Base-by-base conservation (phyloP, 2,329 filamentous ascomycete genomes). In the Colletotrichum neosansevieriae region DNA sequence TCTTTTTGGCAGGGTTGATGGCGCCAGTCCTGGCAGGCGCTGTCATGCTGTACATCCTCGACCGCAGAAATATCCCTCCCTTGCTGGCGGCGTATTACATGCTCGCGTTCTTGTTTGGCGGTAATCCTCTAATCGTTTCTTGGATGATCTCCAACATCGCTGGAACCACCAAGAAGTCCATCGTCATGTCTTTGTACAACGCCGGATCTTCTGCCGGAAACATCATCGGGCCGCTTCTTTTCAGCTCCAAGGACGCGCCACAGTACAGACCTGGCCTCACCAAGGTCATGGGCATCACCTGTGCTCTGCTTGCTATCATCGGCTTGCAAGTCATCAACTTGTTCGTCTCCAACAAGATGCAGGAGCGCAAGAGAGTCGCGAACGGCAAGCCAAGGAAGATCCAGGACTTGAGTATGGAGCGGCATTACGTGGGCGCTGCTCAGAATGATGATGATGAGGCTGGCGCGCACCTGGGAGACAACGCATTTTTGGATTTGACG, bases 81-180 rank as follows among this genome's bases (percentile, higher is more conserved):
- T 78, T 91, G 2, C 80, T 92, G 2, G 84, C 82, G 0, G 89
- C 85, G 0, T 92, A 91, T 76, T 92, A 92, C 72, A 80, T 92
- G 2, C 82, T 91, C 0, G 86, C 88, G 0, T 92, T 91, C 75
- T 79, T 92, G 9, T 92, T 89, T 69, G 88, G 88, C 1, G 87
- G 85, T 1, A 91, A 90, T 72, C 89, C 89, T 0, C 79, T 92
- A 10, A 86, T 91, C 29, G 86, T 92, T 0, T 85, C 87, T 0
- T 93, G 90, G 90, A 89, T 92, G 65, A 84, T 92, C 6, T 88
- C 86, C 7, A 92, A 92, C 75, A 91, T 89, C 0, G 90, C 83
- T 0, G 91, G 90, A 6, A 87, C 85, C 15, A 91, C 89, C 3
- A 92, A 92, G 77, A 90, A 90, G 74, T 88, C 88, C 0, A 82